phyloP scores from a whole-genome alignment of 352 stramenopile species.

The Phytopythium chamaehyphon region DNA sequence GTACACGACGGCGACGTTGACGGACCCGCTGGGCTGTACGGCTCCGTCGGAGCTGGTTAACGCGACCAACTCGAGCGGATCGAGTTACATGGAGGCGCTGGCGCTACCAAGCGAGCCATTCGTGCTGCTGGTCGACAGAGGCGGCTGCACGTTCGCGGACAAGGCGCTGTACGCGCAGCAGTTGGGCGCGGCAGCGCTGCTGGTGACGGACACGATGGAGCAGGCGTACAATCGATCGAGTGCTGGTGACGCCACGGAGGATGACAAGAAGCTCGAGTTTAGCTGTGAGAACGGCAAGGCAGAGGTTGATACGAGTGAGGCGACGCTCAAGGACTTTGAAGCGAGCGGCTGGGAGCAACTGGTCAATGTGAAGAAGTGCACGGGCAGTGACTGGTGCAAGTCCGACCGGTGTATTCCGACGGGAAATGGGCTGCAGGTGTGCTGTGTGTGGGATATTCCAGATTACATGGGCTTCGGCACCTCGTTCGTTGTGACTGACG shows the following conservation, averaged over 20 bases:
- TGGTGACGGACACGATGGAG: conserved; percentile 71
- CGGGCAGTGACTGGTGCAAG: conserved; percentile 30
- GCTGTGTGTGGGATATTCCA: conserved; percentile 75
- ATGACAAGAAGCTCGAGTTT: conserved; percentile 47
- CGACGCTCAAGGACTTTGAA: conserved; percentile 24
- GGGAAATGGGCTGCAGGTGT: conserved; percentile 50
- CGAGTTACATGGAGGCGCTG: conserved; percentile 5
- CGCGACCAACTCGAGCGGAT: conserved; percentile 8
- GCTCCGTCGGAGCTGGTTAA: conserved; percentile 22
- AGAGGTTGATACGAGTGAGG: conserved; percentile 16
- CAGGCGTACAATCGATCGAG: conserved; percentile 66
- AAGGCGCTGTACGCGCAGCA: conserved; percentile 71
- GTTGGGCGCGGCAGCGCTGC: conserved; percentile 56
- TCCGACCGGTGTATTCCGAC: conserved; percentile 65
- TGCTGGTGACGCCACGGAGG: conserved; percentile 17
- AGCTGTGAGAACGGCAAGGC: conserved; percentile 48
- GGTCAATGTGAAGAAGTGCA: conserved; percentile 44
- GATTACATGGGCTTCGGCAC: conserved; percentile 64
- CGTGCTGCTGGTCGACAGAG: conserved; percentile 70
- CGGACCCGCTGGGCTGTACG: conserved; percentile 52
- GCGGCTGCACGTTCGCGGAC: conserved; percentile 64
- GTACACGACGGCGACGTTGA: conserved; percentile 38
- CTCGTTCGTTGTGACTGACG: conserved; percentile 26
- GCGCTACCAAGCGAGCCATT: conserved; percentile 34
- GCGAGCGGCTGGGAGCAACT: conserved; percentile 24